phyloP scores from a whole-genome alignment of 768 basidiomycete genomes.

The Podaxis rugospora region DNA sequence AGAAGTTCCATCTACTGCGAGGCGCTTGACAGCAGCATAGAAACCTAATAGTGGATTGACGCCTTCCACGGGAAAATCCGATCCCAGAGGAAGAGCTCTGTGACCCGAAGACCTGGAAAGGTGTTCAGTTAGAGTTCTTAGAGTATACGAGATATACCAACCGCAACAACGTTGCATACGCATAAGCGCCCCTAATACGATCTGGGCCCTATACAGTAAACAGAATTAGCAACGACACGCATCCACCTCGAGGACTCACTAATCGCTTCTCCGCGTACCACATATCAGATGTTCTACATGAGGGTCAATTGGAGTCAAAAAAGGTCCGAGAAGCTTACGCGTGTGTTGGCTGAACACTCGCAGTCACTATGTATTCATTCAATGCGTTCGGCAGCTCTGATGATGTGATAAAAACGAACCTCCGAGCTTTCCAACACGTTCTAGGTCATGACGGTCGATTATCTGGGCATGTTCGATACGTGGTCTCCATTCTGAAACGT shows the following conservation, averaged over 20 bases:
- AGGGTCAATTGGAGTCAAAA: not conserved
- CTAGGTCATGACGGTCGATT: slow-evolving; percentile 64
- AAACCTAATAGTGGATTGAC: slow-evolving; percentile 89
- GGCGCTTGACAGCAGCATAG: slow-evolving; percentile 81
- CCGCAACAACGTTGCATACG: slow-evolving; percentile 77
- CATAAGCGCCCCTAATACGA: slow-evolving; percentile 85
- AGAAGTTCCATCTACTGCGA: slow-evolving; percentile 63
- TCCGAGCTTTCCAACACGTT: slow-evolving; percentile 66
- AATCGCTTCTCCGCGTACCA: slow-evolving; percentile 83
- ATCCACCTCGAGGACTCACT: slow-evolving; percentile 29
- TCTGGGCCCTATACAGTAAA: slow-evolving; percentile 59
- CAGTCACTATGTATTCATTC: slow-evolving; percentile 55
- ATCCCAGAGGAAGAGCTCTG: slow-evolving; percentile 63
- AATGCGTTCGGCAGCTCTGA: not conserved
- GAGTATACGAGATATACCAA: slow-evolving; percentile 23
- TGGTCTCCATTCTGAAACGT: slow-evolving; percentile 54
- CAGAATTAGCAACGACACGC: not conserved
- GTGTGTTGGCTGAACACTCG: slow-evolving; percentile 92
- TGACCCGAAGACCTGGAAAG: slow-evolving; percentile 22
- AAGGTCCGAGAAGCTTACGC: slow-evolving; percentile 45
- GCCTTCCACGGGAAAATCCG: slow-evolving; percentile 92
- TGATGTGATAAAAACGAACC: slow-evolving; percentile 36
- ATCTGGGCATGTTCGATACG: slow-evolving; percentile 95
- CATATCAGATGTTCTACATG: slow-evolving; percentile 81
- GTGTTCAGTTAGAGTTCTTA: slow-evolving; percentile 37